Conservation (phyloP, 345 rosid species). For the Adansonia digitata region DNA sequence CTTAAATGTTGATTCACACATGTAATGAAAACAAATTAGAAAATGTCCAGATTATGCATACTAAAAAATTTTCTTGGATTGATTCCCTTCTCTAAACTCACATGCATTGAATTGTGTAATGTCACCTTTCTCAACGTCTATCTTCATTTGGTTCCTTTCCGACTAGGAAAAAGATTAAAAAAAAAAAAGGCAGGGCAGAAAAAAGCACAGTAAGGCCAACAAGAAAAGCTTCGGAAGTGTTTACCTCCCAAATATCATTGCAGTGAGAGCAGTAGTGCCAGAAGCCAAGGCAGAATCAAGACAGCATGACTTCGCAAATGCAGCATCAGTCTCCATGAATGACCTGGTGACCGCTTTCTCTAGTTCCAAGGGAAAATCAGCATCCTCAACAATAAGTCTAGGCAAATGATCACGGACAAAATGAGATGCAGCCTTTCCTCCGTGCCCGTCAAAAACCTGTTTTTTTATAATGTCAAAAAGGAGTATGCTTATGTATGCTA, state of each 20-base stretch:
- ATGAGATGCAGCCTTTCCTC: slow-evolving; percentile 63
- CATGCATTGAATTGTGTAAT: not conserved
- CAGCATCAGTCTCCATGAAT: slow-evolving; percentile 69
- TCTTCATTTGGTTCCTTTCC: not conserved
- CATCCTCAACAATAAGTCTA: slow-evolving; percentile 68
- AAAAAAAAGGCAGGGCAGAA: too few relatives aligned
- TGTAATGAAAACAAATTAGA: not conserved
- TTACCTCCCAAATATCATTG: slow-evolving; percentile 74
- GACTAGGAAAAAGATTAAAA: not conserved
- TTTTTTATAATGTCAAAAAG: not conserved
- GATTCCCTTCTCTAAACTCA: not conserved
- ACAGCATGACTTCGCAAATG: slow-evolving; percentile 49
- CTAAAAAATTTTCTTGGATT: not conserved
- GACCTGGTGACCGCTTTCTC: slow-evolving; percentile 63
- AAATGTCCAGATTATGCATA: not conserved
- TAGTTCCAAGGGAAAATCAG: slow-evolving; percentile 62
- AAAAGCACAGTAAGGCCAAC: not conserved
- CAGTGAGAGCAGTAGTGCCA: slow-evolving; percentile 86
- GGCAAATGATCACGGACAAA: slow-evolving; percentile 78
- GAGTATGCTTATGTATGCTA: not conserved
- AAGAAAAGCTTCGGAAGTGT: not conserved
- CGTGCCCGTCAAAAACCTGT: slow-evolving; percentile 89
- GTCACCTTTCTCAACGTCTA: not conserved
- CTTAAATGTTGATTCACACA: not conserved
- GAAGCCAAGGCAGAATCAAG: slow-evolving; percentile 46